Evolutionary conservation across 1,284 basidiomycete species (phyloP).

Genomic region (Cryptococcus floricola): DNA sequence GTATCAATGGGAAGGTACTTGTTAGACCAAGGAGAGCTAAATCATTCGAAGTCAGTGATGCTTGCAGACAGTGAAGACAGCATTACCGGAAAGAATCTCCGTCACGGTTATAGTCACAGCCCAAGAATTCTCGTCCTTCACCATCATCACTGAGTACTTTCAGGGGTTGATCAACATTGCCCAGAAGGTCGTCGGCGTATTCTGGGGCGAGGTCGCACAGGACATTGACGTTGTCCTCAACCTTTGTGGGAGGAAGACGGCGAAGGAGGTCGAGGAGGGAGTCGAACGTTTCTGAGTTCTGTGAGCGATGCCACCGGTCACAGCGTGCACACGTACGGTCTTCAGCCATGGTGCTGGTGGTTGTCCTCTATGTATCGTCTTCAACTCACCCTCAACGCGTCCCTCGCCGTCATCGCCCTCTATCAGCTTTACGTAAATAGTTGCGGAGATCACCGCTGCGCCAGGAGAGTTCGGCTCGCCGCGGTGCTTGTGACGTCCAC

Average conservation of each 20-base stretch:
- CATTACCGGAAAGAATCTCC: slow-evolving; percentile 84
- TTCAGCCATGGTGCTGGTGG: slow-evolving; percentile 19
- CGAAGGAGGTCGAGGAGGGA: slow-evolving; percentile 94
- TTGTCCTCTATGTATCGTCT: neutral
- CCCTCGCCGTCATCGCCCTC: slow-evolving; percentile 2
- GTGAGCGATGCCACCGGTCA: neutral
- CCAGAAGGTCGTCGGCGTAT: slow-evolving; percentile 89
- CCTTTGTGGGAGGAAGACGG: slow-evolving; percentile 85
- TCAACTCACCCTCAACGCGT: neutral
- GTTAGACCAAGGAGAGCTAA: slow-evolving; percentile 94
- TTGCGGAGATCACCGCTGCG: neutral
- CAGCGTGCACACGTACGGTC: slow-evolving; percentile 16
- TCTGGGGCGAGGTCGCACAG: slow-evolving; percentile 85
- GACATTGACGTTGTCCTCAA: slow-evolving; percentile 80
- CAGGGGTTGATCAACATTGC: slow-evolving; percentile 92
- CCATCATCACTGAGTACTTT: slow-evolving; percentile 69
- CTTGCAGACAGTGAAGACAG: neutral
- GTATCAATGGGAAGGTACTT: slow-evolving; percentile 78
- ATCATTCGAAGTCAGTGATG: neutral
- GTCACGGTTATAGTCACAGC: slow-evolving; percentile 97
- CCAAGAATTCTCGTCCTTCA: slow-evolving; percentile 80
- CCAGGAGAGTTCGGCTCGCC: too few species aligned
- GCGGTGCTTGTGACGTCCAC: too few species aligned
- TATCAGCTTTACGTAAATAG: neutral
- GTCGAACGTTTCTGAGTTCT: slow-evolving; percentile 53